These are phyloP conservation scores for Collybiopsis confluens DNA, from an alignment of 768 basidiomycete species.

Conservation along the genomic window DNA sequence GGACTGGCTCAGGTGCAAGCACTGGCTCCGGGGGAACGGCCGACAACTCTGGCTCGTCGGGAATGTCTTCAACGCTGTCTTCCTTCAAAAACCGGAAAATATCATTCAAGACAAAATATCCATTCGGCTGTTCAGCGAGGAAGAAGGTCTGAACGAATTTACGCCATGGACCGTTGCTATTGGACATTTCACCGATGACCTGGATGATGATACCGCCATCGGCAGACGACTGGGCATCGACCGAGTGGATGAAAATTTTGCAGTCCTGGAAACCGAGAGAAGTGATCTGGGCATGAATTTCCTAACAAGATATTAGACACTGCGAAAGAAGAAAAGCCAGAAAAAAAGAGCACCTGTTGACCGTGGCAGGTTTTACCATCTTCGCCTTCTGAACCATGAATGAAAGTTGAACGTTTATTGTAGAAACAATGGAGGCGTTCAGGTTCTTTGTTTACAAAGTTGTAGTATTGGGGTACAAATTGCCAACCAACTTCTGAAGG, in stretches of 20 bases:
- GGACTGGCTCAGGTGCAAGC: conserved; percentile 29
- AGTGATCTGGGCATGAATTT: conserved; percentile 95
- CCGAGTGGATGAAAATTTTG: conserved; percentile 98
- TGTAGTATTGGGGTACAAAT: conserved; percentile 99
- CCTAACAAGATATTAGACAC: conserved; percentile 41
- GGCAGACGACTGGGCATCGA: conserved; percentile 94
- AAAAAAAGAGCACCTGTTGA: conserved; percentile 64
- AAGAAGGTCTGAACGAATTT: conserved; percentile 99
- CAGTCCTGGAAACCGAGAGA: conserved; percentile 93
- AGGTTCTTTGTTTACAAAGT: conserved; percentile 97
- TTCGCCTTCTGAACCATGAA: conserved; percentile 97
- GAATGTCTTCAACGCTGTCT: conserved; percentile 72
- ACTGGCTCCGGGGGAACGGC: conserved; percentile 27
- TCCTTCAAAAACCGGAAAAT: conserved; percentile 99
- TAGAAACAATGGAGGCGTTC: conserved; percentile 98
- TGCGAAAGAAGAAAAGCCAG: conserved; percentile 8
- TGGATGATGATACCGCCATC: conserved; percentile 97
- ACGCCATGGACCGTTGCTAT: conserved; percentile 86
- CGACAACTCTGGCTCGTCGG: conserved; percentile 39
- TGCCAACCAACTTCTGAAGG: conserved; percentile 98
- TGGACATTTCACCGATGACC: conserved; percentile 99
- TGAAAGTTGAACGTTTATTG: conserved; percentile 95
- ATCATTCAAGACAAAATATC: conserved; percentile 99
- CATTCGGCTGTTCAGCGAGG: conserved; percentile 98
- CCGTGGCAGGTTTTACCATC: conserved; percentile 86